Base-by-base conservation (phyloP, 441 rosid species). In the Croton setiger region DNA sequence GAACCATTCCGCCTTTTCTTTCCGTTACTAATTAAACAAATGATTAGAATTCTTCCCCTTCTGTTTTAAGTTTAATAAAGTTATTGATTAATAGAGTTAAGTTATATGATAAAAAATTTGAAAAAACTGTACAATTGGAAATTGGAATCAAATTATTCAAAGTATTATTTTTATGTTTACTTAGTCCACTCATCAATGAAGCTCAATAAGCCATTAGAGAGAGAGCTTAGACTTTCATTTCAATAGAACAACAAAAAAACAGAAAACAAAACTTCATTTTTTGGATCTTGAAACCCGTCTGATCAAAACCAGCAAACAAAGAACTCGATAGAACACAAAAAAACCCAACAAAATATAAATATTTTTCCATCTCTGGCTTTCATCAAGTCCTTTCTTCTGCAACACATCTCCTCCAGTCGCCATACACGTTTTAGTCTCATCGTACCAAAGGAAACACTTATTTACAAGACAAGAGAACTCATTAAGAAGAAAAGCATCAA, bases 391-490 rank as follows among this genome's bases (percentile, higher is more conserved):
- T 75, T 70, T 82, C 78, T 85, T 82, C 74, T 80, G 72, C 75
- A 90, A 60, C 58, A 88, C 92, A 67, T 86, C 93, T 7, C 79
- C 76, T 39, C 98, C 98, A 0, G 86, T 87, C 18, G 81, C 69
- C 88, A 90, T 80, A 81, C 98, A 90, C 3, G 69, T 63, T 67
- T 77, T 78, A 43, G 67, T 75, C 78, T 82, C 92, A 44, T 77
- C 73, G 68, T 85, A 86, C 97, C 98, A 87, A 21, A 89, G n/a
- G 60, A 93, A 79, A 71, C 98, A 91, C 83, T 68, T 85, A 0
- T 81, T 76, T 17, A 71, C 80, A 31, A 86, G 89, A 75, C 98
- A 93, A 9, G 94, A 84, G 76, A 89, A 91, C 87, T 93, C 98
- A 53, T 91, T 93, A 73, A 91, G 83, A 35, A 91, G 88, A 6